phyloP scores from a whole-genome alignment of 2,329 filamentous ascomycete species.

The Cyphellophora attinorum region DNA sequence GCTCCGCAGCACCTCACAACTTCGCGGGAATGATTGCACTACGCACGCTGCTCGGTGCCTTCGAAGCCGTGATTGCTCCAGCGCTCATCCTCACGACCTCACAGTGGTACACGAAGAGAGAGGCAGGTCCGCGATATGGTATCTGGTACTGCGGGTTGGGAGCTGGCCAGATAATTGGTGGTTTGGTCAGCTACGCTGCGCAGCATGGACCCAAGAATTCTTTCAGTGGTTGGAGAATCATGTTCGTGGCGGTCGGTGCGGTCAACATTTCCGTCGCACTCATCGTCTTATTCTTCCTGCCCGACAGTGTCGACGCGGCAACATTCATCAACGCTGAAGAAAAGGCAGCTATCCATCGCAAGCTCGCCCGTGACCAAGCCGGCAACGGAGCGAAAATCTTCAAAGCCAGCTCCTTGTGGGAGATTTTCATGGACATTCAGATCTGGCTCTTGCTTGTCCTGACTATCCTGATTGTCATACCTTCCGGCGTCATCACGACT shows the following conservation, averaged over 20 bases:
- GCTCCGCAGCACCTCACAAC: constrained; percentile 42
- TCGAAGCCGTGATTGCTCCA: constrained; percentile 51
- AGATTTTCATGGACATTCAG: constrained; percentile 35
- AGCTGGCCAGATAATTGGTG: constrained; percentile 44
- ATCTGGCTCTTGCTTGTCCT: constrained; percentile 31
- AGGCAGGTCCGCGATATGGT: constrained; percentile 50
- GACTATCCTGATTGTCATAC: constrained; percentile 23
- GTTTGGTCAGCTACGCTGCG: constrained; percentile 43
- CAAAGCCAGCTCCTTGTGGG: constrained; percentile 36
- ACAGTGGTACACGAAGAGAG: constrained; percentile 48
- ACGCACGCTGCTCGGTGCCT: constrained; percentile 50
- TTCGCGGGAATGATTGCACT: constrained; percentile 46
- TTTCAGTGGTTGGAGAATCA: constrained; percentile 38
- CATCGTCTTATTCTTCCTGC: constrained; percentile 34
- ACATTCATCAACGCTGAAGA: constrained; percentile 14
- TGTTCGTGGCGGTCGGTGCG: constrained; percentile 42
- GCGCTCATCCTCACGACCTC: constrained; percentile 52
- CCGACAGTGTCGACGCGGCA: constrained; percentile 41
- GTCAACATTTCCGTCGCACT: constrained; percentile 35
- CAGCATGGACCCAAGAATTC: constrained; percentile 35
- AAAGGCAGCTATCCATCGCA: constrained; percentile 10
- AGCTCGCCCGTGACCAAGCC: constrained; percentile 22
- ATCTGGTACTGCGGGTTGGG: constrained; percentile 55
- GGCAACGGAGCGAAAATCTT: constrained; percentile 44
- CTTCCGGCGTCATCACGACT: constrained; percentile 28